Conservation (phyloP, 2,329 filamentous ascomycete species). For the Immersiporthe knoxdaviesiana region DNA sequence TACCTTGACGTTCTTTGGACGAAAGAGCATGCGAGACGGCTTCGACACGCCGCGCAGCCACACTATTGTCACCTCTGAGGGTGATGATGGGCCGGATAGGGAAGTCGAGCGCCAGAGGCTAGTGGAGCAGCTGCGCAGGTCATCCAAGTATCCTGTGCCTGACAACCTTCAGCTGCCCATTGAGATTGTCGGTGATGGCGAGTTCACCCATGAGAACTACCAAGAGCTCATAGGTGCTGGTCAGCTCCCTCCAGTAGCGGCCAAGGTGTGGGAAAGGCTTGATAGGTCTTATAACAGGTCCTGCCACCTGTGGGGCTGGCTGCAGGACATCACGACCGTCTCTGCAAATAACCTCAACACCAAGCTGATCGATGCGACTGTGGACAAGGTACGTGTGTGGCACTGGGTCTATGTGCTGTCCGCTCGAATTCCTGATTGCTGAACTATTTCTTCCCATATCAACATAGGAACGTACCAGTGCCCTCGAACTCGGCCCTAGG, state of each 20-base stretch:
- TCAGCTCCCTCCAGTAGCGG: conserved; percentile 56
- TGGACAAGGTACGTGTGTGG: conserved; percentile 24
- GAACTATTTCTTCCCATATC: background rate
- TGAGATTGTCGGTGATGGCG: conserved; percentile 52
- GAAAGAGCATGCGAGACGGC: conserved; percentile 23
- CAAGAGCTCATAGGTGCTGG: conserved; percentile 42
- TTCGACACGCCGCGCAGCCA: conserved; percentile 24
- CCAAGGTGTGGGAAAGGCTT: conserved; percentile 33
- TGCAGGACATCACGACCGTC: conserved; percentile 63
- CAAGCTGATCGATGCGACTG: conserved; percentile 60
- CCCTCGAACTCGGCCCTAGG: conserved; percentile 24
- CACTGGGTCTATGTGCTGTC: background rate
- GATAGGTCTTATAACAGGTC: conserved; percentile 58
- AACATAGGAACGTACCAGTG: conserved; percentile 17
- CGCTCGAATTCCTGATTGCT: background rate
- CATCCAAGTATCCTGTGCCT: conserved; percentile 46
- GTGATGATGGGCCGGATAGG: background rate
- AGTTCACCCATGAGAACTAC: conserved; percentile 42
- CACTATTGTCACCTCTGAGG: background rate
- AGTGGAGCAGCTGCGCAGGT: conserved; percentile 37
- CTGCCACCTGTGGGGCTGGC: conserved; percentile 76
- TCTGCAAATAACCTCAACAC: conserved; percentile 72
- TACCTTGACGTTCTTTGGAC: conserved; percentile 57
- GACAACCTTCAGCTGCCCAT: conserved; percentile 58
- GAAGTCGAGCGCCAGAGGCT: conserved; percentile 31